Percentiles rank a stretch among this genome's conserved stretches.
Conservation (phyloP, 768 basidiomycete species). For the Lyophyllum semitale region DNA sequence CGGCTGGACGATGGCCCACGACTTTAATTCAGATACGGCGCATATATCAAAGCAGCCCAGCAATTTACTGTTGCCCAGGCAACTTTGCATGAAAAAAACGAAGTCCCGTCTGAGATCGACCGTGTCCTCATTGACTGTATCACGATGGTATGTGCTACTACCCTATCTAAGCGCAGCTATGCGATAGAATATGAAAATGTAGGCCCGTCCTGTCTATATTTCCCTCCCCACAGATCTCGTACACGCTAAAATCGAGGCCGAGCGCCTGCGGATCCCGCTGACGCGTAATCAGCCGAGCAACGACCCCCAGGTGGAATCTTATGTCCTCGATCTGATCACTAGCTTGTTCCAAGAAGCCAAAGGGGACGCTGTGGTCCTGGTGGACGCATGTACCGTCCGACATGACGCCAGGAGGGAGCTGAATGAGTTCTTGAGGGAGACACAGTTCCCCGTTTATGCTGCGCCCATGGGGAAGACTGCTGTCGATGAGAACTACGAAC, state of each 20-base stretch:
- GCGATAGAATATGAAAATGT: not conserved
- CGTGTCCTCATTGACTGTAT: constrained; percentile 73
- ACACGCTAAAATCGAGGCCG: constrained; percentile 62
- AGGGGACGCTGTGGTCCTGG: constrained; percentile 72
- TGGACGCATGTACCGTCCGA: constrained; percentile 80
- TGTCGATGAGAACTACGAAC: constrained; percentile 66
- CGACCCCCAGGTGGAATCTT: constrained; percentile 59
- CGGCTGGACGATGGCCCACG: not conserved
- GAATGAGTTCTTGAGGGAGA: constrained; percentile 60
- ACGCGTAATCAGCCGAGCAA: constrained; percentile 50
- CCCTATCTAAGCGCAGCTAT: not conserved
- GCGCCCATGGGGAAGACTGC: constrained; percentile 84
- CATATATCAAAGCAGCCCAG: constrained; percentile 72
- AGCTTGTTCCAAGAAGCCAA: constrained; percentile 63
- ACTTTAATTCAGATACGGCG: constrained; percentile 59
- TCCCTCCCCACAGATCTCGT: constrained; percentile 85
- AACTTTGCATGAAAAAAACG: constrained; percentile 48
- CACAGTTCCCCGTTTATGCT: constrained; percentile 72
- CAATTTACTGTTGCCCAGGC: constrained; percentile 78
- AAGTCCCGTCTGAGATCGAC: constrained; percentile 76
- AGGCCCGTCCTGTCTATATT: constrained; percentile 88
- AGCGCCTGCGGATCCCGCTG: constrained; percentile 62
- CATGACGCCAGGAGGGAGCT: constrained; percentile 68
- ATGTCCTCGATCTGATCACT: constrained; percentile 73
- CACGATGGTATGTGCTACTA: constrained; percentile 37